phyloP scores from a whole-genome alignment of 2,329 filamentous ascomycete genomes.

The Alternaria triticimaculans region DNA sequence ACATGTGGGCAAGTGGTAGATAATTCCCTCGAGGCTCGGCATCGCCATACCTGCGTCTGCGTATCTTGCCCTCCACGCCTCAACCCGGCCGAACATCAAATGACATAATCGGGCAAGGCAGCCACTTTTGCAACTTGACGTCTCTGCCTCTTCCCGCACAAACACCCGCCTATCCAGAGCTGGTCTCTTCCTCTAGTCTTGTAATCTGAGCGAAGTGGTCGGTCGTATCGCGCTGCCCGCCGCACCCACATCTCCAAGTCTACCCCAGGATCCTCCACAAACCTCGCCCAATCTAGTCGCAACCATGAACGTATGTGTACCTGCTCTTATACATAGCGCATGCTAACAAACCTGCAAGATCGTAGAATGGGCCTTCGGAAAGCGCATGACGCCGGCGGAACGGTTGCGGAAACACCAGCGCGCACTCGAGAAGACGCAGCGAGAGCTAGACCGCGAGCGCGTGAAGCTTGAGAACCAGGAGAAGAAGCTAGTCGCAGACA shows the following conservation, averaged over 20 bases:
- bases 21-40: conserved; percentile 9
- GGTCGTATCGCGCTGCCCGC: conserved; percentile 5
- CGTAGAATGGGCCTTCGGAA: conserved; percentile 98
- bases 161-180: not conserved
- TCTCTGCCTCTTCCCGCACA: not conserved
- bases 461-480: conserved; percentile 98
- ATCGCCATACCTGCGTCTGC: conserved; percentile 9
- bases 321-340: not conserved
- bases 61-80: not conserved
- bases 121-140: not conserved
- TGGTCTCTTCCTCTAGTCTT: not conserved
- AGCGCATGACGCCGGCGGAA: conserved; percentile 97
- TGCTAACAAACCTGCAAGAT: conserved; percentile 54
- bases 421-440: conserved; percentile 94
- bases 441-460: conserved; percentile 92
- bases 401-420: conserved; percentile 92
- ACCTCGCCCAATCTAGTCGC: conserved; percentile 16
- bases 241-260: conserved; percentile 7
- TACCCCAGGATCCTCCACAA: not conserved
- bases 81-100: conserved; percentile 11
- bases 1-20: not conserved
- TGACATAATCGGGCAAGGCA: not conserved
- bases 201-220: not conserved
- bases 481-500: conserved; percentile 93
- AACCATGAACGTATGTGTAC: conserved; percentile 56